Percentiles rank a stretch among this genome's conserved stretches.
Conservation (phyloP, 2,329 filamentous ascomycete species). For the Colletotrichum tropicicola region DNA sequence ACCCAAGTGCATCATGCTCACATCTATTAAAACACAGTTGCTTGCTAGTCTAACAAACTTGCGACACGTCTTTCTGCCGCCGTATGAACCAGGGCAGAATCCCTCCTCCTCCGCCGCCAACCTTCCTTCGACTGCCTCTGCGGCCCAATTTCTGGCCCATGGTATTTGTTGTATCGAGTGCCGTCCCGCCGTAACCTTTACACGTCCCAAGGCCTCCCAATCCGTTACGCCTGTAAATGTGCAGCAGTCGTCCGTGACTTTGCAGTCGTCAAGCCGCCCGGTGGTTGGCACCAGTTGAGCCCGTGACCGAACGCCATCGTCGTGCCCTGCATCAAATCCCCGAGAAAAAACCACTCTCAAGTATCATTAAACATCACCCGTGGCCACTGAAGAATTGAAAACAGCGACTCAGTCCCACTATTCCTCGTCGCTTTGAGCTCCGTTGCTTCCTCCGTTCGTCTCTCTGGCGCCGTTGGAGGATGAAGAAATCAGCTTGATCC, state of each 20-base stretch:
- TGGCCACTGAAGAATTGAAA: neutral
- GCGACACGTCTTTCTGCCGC: slow-evolving; percentile 1
- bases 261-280: slow-evolving; percentile 2
- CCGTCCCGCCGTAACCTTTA: slow-evolving; percentile 32
- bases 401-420: slow-evolving; percentile 32
- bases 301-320: slow-evolving; percentile 18
- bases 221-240: slow-evolving; percentile 28
- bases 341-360: neutral
- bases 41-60: slow-evolving; percentile 32
- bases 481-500: slow-evolving; percentile 75
- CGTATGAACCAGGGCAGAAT: neutral
- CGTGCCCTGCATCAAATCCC: slow-evolving; percentile 31
- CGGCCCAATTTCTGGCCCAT: slow-evolving; percentile 30
- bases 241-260: slow-evolving; percentile 12
- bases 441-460: slow-evolving; percentile 42
- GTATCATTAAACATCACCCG: slow-evolving; percentile 17
- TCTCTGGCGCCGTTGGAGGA: slow-evolving; percentile 44
- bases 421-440: slow-evolving; percentile 63
- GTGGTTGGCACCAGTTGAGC: neutral
- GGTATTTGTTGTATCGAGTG: slow-evolving; percentile 37
- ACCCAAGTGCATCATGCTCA: slow-evolving; percentile 35
- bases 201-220: slow-evolving; percentile 31
- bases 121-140: neutral
- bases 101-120: neutral
- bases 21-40: slow-evolving; percentile 54